These are phyloP conservation scores for Musa beccarii DNA, from an alignment of 176 grass and related monocot genomes.

Conservation along the genomic window DNA sequence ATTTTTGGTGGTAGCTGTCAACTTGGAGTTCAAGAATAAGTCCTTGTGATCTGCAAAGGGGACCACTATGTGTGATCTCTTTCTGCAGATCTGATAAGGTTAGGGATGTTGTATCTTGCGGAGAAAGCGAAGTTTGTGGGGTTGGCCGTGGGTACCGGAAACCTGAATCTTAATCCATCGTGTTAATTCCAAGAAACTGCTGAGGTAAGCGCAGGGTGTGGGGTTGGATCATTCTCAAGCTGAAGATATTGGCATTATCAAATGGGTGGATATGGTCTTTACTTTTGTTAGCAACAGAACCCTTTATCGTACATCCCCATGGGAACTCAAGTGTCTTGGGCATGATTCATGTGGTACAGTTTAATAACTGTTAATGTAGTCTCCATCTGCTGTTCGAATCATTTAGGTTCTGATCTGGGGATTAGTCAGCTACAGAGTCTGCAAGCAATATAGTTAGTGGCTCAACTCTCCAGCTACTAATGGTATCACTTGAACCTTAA, in stretches of 20 bases:
- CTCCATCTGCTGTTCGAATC: no score
- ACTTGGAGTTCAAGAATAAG: not conserved
- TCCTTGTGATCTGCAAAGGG: not conserved
- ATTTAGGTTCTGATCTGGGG: no score
- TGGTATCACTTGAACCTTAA: no score
- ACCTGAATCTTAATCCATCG: not conserved
- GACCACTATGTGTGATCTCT: not conserved
- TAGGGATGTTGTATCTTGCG: not conserved
- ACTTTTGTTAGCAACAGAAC: not conserved
- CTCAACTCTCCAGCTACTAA: no score
- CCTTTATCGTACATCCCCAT: not conserved
- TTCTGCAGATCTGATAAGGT: not conserved
- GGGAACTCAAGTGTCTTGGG: not conserved
- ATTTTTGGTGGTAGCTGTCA: not conserved
- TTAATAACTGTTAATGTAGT: not conserved
- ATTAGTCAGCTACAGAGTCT: not conserved
- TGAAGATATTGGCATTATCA: not conserved
- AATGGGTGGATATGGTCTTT: not conserved
- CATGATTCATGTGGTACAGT: not conserved
- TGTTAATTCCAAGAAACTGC: no score
- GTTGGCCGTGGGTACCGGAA: not conserved
- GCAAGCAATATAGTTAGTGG: not conserved
- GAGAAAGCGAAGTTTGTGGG: slow-evolving; percentile 2
- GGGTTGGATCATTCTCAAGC: not conserved
- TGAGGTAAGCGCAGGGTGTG: not conserved